Base-by-base conservation (phyloP, 2,329 filamentous ascomycete species). In the Sporothrix pallida region DNA sequence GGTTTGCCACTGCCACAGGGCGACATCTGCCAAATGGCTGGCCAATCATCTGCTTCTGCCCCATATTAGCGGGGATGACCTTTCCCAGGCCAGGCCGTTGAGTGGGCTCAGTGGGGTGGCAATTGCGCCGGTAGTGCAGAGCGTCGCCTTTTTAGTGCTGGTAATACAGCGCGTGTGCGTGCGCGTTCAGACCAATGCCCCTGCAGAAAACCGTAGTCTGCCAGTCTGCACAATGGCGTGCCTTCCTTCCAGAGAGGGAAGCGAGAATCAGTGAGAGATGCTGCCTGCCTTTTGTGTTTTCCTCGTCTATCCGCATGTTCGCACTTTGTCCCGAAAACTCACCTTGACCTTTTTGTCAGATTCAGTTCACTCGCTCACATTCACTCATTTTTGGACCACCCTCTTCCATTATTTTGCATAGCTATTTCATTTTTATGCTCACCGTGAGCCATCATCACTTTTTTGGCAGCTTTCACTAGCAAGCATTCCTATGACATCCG, bases 111-210 rank as follows among this genome's bases (percentile, higher is more conserved):
- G 31, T 56, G 67, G 65, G 67, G 67, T 69, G 48, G 67, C 67
- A 42, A 69, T 69, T 69, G 67, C 67, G 48, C 67, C 67, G 48
- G 67, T 20, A 65, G 60, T 23, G 37, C 58, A 62, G 58, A 52
- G 52, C 23, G 44, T 68, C 46, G 12, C 44, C 44, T 20, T 12
- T 37, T 50, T 52, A 71, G 23, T 26, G 44, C 48, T 37, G 42
- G 31, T n/a, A 72, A 58, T 56, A 68, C 44, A 42, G 71, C 72
- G 72, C 72, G 72, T 31, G 72, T 52, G 15, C 48, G 46, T 67
- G 44, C 71, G 71, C 72, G 65, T 73, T 54, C 62, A n/a, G 63
- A 13, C 26, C 2, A 26, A 12, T 70, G 50, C 63, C 63, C 63
- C 71, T 72, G 71, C 50, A 72, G 62, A 68, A 56, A 63, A 9